Evolutionary conservation across 164 flowering plant genomes (phyloP).

Genomic region (Liriodendron chinense): DNA sequence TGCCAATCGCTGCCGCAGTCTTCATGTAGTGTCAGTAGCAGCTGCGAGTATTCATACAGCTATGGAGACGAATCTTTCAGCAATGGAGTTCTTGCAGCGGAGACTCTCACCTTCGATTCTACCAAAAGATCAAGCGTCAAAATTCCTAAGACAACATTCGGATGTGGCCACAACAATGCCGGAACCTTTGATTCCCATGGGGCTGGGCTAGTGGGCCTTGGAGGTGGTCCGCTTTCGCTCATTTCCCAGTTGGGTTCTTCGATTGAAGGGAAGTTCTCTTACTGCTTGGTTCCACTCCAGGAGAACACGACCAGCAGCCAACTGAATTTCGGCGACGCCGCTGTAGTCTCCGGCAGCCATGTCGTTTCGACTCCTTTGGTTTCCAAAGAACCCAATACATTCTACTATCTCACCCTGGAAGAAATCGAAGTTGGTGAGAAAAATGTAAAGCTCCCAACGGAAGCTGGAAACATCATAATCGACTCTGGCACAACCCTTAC

Average conservation of each 20-base stretch:
- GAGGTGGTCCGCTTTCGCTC: constrained; percentile 42
- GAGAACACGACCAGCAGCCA: not conserved
- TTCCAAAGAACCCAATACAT: constrained; percentile 8
- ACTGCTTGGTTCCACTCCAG: constrained; percentile 40
- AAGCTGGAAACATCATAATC: constrained; percentile 48
- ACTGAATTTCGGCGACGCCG: constrained; percentile 37
- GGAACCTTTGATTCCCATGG: constrained; percentile 28
- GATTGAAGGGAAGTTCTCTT: constrained; percentile 51
- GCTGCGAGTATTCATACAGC: constrained; percentile 21
- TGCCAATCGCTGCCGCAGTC: constrained; percentile 20
- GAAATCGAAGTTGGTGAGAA: constrained; percentile 37
- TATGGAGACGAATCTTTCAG: constrained; percentile 44
- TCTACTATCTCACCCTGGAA: constrained; percentile 43
- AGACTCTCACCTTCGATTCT: constrained; percentile 36
- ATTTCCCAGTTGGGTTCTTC: constrained; percentile 28
- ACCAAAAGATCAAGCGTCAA: not conserved
- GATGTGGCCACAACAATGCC: constrained; percentile 45
- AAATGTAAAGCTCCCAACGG: not conserved
- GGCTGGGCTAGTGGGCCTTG: constrained; percentile 58
- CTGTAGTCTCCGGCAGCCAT: constrained; percentile 27
- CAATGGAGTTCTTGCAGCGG: constrained; percentile 34
- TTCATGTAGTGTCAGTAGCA: too few relatives aligned
- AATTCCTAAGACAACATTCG: constrained; percentile 24
- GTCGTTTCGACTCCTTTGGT: constrained; percentile 42
- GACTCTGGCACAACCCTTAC: constrained; percentile 66